Evolutionary conservation across 345 rosid species (phyloP).

Genomic region (Syzygium oleosum): DNA sequence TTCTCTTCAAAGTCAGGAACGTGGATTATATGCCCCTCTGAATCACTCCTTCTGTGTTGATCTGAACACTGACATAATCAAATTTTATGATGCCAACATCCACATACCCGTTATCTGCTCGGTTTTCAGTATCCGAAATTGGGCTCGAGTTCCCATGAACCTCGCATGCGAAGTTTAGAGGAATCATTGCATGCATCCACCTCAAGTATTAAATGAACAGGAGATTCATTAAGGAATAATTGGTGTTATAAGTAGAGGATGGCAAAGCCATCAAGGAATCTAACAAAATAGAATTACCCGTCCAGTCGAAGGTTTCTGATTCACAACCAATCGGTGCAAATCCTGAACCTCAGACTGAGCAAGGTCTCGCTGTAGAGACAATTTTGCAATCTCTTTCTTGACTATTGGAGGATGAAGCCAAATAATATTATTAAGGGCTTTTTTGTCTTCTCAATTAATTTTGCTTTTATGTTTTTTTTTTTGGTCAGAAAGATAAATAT

Average conservation of each 20-base stretch:
- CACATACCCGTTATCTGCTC: slow-evolving; percentile 23
- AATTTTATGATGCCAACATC: slow-evolving; percentile 21
- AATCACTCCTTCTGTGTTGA: slow-evolving; percentile 35
- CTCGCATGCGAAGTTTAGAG: slow-evolving; percentile 60
- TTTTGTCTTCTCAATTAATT: too few relatives aligned
- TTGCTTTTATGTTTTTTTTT: too few relatives aligned
- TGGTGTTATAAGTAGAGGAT: neutral
- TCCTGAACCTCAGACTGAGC: slow-evolving; percentile 57
- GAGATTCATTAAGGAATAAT: neutral
- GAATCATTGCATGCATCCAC: slow-evolving; percentile 35
- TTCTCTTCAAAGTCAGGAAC: slow-evolving; percentile 41
- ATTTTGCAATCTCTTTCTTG: slow-evolving; percentile 42
- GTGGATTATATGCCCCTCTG: slow-evolving; percentile 45
- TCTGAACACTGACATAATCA: slow-evolving; percentile 46
- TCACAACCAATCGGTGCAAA: slow-evolving; percentile 29
- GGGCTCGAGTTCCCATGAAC: slow-evolving; percentile 47
- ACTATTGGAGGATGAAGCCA: too few relatives aligned
- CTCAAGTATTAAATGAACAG: slow-evolving; percentile 22
- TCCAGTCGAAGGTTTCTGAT: slow-evolving; percentile 24
- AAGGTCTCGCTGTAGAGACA: slow-evolving; percentile 42
- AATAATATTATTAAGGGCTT: too few relatives aligned
- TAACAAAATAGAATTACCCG: slow-evolving; percentile 6
- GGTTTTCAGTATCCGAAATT: slow-evolving; percentile 22
- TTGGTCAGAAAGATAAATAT: too few relatives aligned
- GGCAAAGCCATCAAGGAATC: neutral